Base-by-base conservation (phyloP, 2,329 filamentous ascomycete species). In the Fusarium coicis region DNA sequence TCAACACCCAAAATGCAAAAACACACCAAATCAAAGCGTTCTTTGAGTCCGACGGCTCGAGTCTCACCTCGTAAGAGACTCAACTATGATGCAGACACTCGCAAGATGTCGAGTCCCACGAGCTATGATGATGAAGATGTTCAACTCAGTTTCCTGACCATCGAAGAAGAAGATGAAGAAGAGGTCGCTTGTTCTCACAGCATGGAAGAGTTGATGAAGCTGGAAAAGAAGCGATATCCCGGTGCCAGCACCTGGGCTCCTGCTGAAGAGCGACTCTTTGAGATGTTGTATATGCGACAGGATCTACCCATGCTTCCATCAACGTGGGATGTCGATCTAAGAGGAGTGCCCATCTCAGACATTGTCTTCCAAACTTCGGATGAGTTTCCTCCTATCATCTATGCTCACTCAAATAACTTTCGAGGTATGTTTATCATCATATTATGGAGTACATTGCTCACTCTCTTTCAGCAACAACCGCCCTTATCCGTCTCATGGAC, bases 191-290 rank as follows among this genome's bases (percentile, higher is more conserved):
- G 55, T 34, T 50, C 70, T 21, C 36, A 52, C 8, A 54, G 62
- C 16, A 66, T 76, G 32, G 49, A 60, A 14, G 77, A 80, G 15
- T 81, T 86, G 64, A 84, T 88, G 78, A 82, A 85, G 70, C 75
- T 78, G 46, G 84, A 87, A 74, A 86, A 84, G 77, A 62, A 74
- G 34, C 74, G 79, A 2, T 85, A 83, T 58, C 83, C 83, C 1
- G 82, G 83, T 30, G 82, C 86, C 44, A 83, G 83, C 50, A 80
- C 83, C 61, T 90, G 88, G 87, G 83, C 88, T 34, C 79, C 82
- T 15, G 85, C 85, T n/a, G 88, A 89, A 72, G 83, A 84, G 36
- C 77, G 74, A 4, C 79, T 85, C 37, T 85, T 85, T 60, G 82
- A 84, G 73, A 80, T 83, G 42, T 70, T 85, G 4, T 85, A 81